Evolutionary conservation across 257 asterid genomes (phyloP), one percentile per base, ranked within the genome.

Genomic region (Rauvolfia tetraphylla): DNA sequence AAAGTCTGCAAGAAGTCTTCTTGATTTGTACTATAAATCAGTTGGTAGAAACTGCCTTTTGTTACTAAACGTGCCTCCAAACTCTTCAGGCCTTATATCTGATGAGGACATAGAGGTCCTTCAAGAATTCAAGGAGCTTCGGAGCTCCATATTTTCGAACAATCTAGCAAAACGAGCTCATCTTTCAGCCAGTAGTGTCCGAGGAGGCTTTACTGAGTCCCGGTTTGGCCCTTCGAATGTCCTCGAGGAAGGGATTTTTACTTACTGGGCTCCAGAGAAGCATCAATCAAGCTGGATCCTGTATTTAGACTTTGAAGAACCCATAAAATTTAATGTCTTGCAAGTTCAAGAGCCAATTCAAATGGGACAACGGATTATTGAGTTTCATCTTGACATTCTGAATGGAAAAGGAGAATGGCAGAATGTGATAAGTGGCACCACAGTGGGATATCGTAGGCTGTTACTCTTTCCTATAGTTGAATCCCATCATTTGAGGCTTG

Each of bases 341-440:
- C 81, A 87, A 75, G 84, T 95, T 83, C 98, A 95, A 87, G 99
- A 95, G 82, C 97, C 99, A 6, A 89, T 95, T 54, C 99, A 91
- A 20, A 87, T 95, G 98, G 99, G 99, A n/a, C 99, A 95, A 83
- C 68, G 98, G 81, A 76, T 95, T 67, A 72, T 83, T 3, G 41
- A 79, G 42, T 95, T 95, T 51, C 99, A 85, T 80, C 87, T 95
- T 6, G 95, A 90, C 61, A 74, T 77, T 76, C 73, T 84, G 83
- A 79, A 86, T 33, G 84, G 49, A 46, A 67, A 65, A 1, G 92
- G 94, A 12, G 75, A 78, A 56, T 95, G 99, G 98, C 70, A 85
- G 82, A 68, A 77, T 65, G 88, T 80, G 46, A 78, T 87, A 29
- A 77, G 36, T 0, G 98, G 98, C 57, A 89, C 98, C 34, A 95